Percentiles rank a stretch among this genome's conserved stretches.
Evolutionary conservation across 176 grass and related monocot species (phyloP).

Genomic region (Bothriochloa decipiens): DNA sequence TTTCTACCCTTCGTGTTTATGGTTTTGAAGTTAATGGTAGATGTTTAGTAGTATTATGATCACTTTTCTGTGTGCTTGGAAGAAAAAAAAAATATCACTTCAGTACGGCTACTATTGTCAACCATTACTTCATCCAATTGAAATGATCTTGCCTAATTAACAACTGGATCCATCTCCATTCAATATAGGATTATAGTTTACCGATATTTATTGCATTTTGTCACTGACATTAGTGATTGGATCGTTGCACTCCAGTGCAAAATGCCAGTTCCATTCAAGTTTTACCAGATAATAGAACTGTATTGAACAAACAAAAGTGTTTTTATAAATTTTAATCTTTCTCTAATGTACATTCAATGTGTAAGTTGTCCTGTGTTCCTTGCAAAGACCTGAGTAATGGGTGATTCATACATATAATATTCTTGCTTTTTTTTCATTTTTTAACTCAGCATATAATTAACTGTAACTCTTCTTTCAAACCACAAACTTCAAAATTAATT

Average conservation of each 20-base stretch:
- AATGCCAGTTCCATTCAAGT: background rate
- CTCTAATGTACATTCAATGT: background rate
- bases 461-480: background rate
- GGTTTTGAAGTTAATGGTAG: slow-evolving; percentile 1
- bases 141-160: background rate
- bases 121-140: slow-evolving; percentile 4
- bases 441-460: background rate
- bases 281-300: slow-evolving; percentile 10
- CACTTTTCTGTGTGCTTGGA: background rate
- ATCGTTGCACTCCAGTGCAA: background rate
- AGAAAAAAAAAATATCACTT: background rate
- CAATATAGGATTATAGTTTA: background rate
- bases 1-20: background rate
- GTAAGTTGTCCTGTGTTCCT: slow-evolving; percentile 15
- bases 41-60: background rate
- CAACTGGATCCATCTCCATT: background rate
- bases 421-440: background rate
- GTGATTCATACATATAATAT: background rate
- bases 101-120: background rate
- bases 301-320: background rate
- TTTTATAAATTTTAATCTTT: background rate
- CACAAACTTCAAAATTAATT: background rate
- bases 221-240: background rate
- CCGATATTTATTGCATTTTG: slow-evolving; percentile 20
- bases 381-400: background rate